Conservation (phyloP, 345 rosid genomes). For the Eucalyptus cladocalyx region DNA sequence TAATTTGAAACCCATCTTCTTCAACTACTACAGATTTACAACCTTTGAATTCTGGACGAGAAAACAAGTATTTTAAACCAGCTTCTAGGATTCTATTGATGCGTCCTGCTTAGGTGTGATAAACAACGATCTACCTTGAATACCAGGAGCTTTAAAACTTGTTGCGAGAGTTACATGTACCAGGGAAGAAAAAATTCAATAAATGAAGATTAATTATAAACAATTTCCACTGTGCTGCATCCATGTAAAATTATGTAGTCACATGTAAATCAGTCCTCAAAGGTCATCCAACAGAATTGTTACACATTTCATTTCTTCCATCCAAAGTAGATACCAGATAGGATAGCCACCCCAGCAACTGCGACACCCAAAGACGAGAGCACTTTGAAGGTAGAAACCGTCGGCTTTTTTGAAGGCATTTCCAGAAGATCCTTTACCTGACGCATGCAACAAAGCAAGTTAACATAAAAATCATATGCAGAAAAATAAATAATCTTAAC, state of each 20-base stretch:
- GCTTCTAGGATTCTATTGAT: not conserved
- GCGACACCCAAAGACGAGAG: slow-evolving; percentile 57
- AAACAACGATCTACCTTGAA: not conserved
- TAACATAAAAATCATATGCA: not conserved
- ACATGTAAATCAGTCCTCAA: not conserved
- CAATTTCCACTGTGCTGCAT: not conserved
- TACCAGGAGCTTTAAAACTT: not conserved
- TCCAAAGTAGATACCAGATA: slow-evolving; percentile 50
- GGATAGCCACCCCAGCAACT: slow-evolving; percentile 59
- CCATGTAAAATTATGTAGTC: not conserved
- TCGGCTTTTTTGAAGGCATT: slow-evolving; percentile 38
- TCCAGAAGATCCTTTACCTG: slow-evolving; percentile 66
- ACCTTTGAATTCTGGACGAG: not conserved
- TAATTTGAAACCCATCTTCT: not conserved
- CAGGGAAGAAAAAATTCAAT: not conserved
- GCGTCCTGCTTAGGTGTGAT: not conserved
- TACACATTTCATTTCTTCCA: slow-evolving; percentile 26
- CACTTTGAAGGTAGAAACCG: slow-evolving; percentile 29
- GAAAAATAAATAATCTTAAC: not conserved
- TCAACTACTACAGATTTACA: not conserved
- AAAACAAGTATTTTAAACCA: not conserved
- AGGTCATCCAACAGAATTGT: not conserved
- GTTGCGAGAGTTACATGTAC: not conserved
- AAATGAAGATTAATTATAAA: not conserved
- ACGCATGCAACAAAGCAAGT: not conserved